Evolutionary conservation across 2,329 filamentous ascomycete species (phyloP).

Genomic region (Diaporthe batatas): DNA sequence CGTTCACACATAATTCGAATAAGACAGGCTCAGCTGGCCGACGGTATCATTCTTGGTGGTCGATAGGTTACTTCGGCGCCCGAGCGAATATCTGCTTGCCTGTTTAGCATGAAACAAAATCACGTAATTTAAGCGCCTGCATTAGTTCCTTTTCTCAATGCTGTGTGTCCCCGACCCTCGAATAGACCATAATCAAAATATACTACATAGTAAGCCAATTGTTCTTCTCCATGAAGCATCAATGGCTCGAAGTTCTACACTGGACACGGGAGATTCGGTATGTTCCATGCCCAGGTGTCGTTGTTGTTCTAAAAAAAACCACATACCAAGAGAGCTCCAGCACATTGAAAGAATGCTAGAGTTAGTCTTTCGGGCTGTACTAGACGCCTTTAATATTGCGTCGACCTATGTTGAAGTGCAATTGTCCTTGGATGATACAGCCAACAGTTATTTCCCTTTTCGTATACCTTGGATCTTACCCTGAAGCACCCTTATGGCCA

Average conservation of each 20-base stretch:
- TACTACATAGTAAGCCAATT: background rate
- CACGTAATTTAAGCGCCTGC: background rate
- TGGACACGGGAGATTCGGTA: background rate
- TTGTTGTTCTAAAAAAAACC: too few species aligned
- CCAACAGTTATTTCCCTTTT: background rate
- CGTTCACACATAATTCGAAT: background rate
- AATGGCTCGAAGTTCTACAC: background rate
- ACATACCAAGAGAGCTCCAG: background rate
- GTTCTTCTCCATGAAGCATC: background rate
- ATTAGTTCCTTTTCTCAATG: background rate
- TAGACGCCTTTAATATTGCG: background rate
- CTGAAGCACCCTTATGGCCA: accelerated
- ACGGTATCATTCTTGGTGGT: background rate
- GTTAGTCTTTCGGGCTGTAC: background rate
- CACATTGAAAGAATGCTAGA: background rate
- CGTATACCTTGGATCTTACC: background rate
- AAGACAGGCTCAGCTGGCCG: background rate
- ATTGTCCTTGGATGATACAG: background rate
- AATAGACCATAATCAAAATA: background rate
- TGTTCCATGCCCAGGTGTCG: background rate
- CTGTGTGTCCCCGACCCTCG: too few species aligned
- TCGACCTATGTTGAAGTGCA: background rate
- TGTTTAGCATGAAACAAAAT: background rate
- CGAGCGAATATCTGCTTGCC: background rate
- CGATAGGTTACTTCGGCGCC: background rate